phyloP scores from a whole-genome alignment of 495 filamentous ascomycete genomes.

The Staphylotrichum longicolle region DNA sequence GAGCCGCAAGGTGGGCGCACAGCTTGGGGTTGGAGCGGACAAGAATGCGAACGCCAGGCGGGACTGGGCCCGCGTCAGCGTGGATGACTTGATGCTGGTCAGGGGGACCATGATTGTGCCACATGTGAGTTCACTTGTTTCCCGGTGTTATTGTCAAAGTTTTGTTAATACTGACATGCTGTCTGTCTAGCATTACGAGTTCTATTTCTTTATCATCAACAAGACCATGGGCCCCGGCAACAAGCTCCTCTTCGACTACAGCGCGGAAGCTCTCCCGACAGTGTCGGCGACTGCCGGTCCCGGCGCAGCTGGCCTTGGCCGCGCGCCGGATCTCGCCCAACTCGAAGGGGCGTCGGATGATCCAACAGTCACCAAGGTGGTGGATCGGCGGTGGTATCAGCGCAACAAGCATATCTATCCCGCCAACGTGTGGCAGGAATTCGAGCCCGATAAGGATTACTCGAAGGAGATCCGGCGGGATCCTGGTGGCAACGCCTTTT shows the following conservation, averaged over 20 bases:
- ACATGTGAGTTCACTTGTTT: slow-evolving; percentile 62
- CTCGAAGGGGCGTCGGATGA: slow-evolving; percentile 81
- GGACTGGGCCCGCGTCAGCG: slow-evolving; percentile 89
- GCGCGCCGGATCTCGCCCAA: slow-evolving; percentile 32
- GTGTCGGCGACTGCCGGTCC: slow-evolving; percentile 1
- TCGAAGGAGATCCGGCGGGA: slow-evolving; percentile 76
- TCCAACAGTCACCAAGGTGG: slow-evolving; percentile 83
- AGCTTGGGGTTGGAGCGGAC: slow-evolving; percentile 65
- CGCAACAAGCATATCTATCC: slow-evolving; percentile 97
- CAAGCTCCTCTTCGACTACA: slow-evolving; percentile 75
- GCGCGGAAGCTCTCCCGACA: slow-evolving; percentile 44
- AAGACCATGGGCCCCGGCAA: slow-evolving; percentile 67
- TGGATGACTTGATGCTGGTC: slow-evolving; percentile 96
- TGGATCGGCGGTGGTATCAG: slow-evolving; percentile 95
- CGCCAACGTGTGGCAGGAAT: slow-evolving; percentile 92
- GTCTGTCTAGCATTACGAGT: slow-evolving; percentile 76
- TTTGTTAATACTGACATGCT: neutral
- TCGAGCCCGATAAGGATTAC: slow-evolving; percentile 86
- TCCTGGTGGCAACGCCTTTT: slow-evolving; percentile 85
- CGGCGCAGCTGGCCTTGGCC: slow-evolving; percentile 39
- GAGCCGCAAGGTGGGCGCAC: slow-evolving; percentile 83
- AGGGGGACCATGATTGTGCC: slow-evolving; percentile 90
- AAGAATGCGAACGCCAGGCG: slow-evolving; percentile 63
- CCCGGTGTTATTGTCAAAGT: too few species aligned
- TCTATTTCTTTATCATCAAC: slow-evolving; percentile 96